phyloP scores from a whole-genome alignment of 768 basidiomycete species.

The Termitomyces sp. region DNA sequence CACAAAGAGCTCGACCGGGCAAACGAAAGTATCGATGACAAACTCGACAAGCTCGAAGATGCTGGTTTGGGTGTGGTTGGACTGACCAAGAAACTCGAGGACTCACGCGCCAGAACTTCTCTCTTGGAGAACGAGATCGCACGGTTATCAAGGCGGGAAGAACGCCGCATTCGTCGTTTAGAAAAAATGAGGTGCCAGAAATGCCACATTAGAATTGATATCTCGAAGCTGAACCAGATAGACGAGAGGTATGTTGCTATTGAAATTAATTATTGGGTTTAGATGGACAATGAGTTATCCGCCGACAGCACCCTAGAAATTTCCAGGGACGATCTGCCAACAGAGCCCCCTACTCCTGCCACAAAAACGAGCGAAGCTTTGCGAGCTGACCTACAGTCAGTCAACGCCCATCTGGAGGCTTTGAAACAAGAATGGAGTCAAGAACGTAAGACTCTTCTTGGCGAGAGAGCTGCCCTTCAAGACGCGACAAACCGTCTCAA shows the following conservation, averaged over 20 bases:
- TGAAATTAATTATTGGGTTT: background rate
- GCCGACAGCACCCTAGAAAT: constrained; percentile 46
- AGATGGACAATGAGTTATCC: background rate
- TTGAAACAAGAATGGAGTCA: constrained; percentile 68
- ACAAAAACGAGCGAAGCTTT: constrained; percentile 64
- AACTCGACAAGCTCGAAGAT: constrained; percentile 80
- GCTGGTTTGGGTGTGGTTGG: constrained; percentile 72
- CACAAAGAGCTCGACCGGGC: constrained; percentile 73
- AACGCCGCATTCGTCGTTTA: constrained; percentile 57
- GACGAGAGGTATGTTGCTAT: constrained; percentile 55
- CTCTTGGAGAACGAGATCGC: constrained; percentile 65
- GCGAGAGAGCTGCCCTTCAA: constrained; percentile 69
- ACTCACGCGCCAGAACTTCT: constrained; percentile 54
- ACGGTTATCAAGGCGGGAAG: constrained; percentile 60
- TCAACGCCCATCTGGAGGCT: constrained; percentile 56
- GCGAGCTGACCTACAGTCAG: constrained; percentile 49
- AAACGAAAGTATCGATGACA: constrained; percentile 84
- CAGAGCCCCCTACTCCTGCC: constrained; percentile 63
- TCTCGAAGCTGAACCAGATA: constrained; percentile 33
- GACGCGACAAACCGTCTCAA: constrained; percentile 66
- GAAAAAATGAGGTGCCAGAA: constrained; percentile 63
- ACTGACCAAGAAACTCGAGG: constrained; percentile 65
- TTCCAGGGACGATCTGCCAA: constrained; percentile 38
- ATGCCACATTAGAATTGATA: constrained; percentile 59
- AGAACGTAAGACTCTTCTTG: constrained; percentile 58